Conservation (phyloP, 768 basidiomycete genomes). For the Podaxis sp. region DNA sequence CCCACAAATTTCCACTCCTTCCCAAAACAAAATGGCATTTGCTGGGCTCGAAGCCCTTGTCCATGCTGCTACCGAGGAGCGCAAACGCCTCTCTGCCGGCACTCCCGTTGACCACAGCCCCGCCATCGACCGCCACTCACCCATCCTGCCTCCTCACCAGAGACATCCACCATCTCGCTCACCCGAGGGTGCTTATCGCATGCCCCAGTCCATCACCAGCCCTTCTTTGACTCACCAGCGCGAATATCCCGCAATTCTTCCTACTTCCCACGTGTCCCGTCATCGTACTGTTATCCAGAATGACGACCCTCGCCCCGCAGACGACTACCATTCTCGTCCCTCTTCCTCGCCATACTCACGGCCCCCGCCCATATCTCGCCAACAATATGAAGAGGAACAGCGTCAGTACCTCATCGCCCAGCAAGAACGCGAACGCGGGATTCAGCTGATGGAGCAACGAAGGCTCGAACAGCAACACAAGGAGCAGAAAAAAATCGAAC, state of each 20-base stretch:
- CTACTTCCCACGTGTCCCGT: slow-evolving; percentile 9
- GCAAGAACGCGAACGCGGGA: neutral
- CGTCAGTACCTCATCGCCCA: slow-evolving; percentile 4
- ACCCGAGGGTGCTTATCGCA: slow-evolving; percentile 15
- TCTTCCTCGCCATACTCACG: slow-evolving; percentile 7
- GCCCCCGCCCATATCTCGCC: slow-evolving; percentile 14
- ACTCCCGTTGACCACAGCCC: slow-evolving; percentile 11
- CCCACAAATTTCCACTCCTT: slow-evolving; percentile 19
- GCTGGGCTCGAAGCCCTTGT: slow-evolving; percentile 64
- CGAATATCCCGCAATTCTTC: slow-evolving; percentile 4
- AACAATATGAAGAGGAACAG: slow-evolving; percentile 18
- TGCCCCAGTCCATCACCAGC: slow-evolving; percentile 5
- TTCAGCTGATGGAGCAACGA: slow-evolving; percentile 1
- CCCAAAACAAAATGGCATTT: slow-evolving; percentile 22
- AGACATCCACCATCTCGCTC: slow-evolving; percentile 10
- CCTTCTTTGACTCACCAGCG: neutral
- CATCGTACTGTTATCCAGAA: neutral
- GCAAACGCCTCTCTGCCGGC: slow-evolving; percentile 46
- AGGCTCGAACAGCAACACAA: slow-evolving; percentile 16
- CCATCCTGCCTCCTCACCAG: neutral
- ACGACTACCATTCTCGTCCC: slow-evolving; percentile 5
- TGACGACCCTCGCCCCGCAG: slow-evolving; percentile 5
- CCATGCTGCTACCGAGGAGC: slow-evolving; percentile 69
- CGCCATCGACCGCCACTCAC: slow-evolving; percentile 1
- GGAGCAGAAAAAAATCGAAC: slow-evolving; percentile 12